Conservation (phyloP, 2,329 filamentous ascomycete genomes). For the Westerdykella aurantiaca region DNA sequence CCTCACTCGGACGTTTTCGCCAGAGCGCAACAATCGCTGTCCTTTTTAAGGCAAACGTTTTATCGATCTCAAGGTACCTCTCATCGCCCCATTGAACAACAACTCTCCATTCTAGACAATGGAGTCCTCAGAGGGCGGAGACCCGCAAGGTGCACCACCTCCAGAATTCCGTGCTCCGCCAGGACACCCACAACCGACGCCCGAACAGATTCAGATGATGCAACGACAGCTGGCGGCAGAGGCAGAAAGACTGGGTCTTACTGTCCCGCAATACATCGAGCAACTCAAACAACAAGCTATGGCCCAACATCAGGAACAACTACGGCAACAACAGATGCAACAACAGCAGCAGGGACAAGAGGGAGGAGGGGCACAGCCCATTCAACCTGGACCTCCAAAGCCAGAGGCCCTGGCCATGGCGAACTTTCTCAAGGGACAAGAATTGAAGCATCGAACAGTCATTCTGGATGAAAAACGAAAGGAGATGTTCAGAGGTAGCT, state of each 20-base stretch:
- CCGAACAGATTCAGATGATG: conserved; percentile 80
- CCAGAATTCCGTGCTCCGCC: conserved; percentile 16
- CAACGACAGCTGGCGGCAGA: conserved; percentile 77
- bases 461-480: conserved; percentile 95
- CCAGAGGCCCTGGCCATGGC: conserved; percentile 85
- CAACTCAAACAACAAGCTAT: conserved; percentile 49
- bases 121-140: conserved; percentile 1
- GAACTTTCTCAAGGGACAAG: conserved; percentile 75
- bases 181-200: conserved; percentile 51
- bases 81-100: background rate
- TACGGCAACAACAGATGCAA: conserved; percentile 33
- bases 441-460: conserved; percentile 82
- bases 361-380: conserved; percentile 51
- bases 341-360: conserved; percentile 34
- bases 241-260: conserved; percentile 77
- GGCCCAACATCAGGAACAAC: conserved; percentile 50
- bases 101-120: conserved; percentile 1
- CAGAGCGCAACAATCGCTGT: background rate
- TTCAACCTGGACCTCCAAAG: conserved; percentile 74
- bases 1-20: background rate
- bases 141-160: conserved; percentile 15
- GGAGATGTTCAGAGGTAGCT: conserved; percentile 89
- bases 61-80: background rate
- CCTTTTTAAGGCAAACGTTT: background rate
- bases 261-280: conserved; percentile 74